Evolutionary conservation across 306 rosid species (phyloP), one percentile per base, ranked within the genome.

Genomic region (Comarum palustre): DNA sequence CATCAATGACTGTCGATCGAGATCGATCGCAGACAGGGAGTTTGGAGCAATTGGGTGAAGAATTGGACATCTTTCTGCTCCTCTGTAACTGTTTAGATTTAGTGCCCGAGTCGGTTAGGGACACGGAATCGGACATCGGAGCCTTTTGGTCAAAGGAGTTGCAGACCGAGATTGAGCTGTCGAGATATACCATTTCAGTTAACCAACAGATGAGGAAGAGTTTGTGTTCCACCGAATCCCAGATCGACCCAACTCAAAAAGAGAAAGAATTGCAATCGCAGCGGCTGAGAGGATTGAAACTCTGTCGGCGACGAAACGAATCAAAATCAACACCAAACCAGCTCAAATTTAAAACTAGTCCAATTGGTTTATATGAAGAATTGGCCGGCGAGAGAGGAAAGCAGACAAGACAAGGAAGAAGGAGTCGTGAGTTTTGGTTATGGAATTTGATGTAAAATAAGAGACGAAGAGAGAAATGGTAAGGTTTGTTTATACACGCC

Each of bases 131-230:
- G 29, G 91, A 80, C 96, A 89, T 85, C 60, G 75, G 15, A 51
- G 87, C 73, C 5, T 80, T 36, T 74, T 84, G 96, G 85, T 91
- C 98, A 84, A 89, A 87, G 79, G 92, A 90, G 71, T 90, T 90
- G 90, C 97, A 91, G 88, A 90, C 91, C 84, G 96, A 91, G 80
- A 95, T 88, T 85, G 96, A 90, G 85, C 81, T 87, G 58, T 89
- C 90, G 81, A 86, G 78, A 92, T 90, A 95, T 84, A 95, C 96
- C 99, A 95, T 95, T 84, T 91, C 99, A 89, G 68, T 43, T 16
- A 58, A 82, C 83, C 71, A 41, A 59, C 8, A 57, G 16, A 25
- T 19, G 22, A 9, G 27, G 6, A 31, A 13, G 2, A 31, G 7
- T 4, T 11, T 34, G 4, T 62, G 45, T 34, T 47, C 71, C 48